A percentile compares a stretch with the other conserved stretches of the same genome.
phyloP scores from a whole-genome alignment of 2,329 filamentous ascomycete genomes.

The Lachnellula arida region DNA sequence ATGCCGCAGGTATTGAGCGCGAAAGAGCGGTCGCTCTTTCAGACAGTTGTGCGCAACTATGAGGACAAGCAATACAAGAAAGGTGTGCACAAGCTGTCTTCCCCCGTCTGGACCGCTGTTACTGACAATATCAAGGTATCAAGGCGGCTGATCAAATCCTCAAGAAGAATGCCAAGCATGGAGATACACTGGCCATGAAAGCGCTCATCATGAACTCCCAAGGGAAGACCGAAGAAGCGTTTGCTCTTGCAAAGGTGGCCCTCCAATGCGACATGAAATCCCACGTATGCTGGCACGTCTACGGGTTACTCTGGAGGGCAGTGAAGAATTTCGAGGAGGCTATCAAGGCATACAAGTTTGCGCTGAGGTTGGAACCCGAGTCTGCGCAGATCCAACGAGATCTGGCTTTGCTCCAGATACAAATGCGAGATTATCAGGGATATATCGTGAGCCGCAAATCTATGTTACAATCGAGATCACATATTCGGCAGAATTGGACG shows the following conservation, averaged over 20 bases:
- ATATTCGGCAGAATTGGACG: slow-evolving; percentile 90
- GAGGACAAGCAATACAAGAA: slow-evolving; percentile 98
- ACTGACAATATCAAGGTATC: slow-evolving; percentile 51
- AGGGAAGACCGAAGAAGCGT: slow-evolving; percentile 90
- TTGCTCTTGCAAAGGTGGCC: slow-evolving; percentile 85
- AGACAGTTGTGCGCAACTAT: slow-evolving; percentile 91
- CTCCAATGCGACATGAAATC: slow-evolving; percentile 97
- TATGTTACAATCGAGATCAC: slow-evolving; percentile 82
- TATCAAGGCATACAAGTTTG: slow-evolving; percentile 98
- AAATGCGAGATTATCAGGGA: slow-evolving; percentile 93
- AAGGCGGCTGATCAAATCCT: slow-evolving; percentile 97
- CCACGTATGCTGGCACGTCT: slow-evolving; percentile 99
- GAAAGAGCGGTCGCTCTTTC: slow-evolving; percentile 93
- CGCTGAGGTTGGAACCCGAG: slow-evolving; percentile 87
- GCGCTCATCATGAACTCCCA: slow-evolving; percentile 91
- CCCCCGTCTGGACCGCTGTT: slow-evolving; percentile 7
- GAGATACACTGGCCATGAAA: slow-evolving; percentile 98
- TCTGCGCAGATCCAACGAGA: slow-evolving; percentile 92
- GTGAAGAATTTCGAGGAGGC: slow-evolving; percentile 98
- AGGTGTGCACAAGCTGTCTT: slow-evolving; percentile 39
- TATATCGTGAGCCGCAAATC: slow-evolving; percentile 84
- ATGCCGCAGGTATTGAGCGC: slow-evolving; percentile 73
- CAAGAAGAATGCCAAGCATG: slow-evolving; percentile 91
- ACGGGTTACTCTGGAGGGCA: slow-evolving; percentile 86
- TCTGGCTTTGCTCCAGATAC: slow-evolving; percentile 85